Percentiles rank a stretch among this genome's conserved stretches.
These are phyloP conservation scores for Colletotrichum echinochloae DNA, from an alignment of 2,329 filamentous ascomycete genomes.

Conservation along the genomic window DNA sequence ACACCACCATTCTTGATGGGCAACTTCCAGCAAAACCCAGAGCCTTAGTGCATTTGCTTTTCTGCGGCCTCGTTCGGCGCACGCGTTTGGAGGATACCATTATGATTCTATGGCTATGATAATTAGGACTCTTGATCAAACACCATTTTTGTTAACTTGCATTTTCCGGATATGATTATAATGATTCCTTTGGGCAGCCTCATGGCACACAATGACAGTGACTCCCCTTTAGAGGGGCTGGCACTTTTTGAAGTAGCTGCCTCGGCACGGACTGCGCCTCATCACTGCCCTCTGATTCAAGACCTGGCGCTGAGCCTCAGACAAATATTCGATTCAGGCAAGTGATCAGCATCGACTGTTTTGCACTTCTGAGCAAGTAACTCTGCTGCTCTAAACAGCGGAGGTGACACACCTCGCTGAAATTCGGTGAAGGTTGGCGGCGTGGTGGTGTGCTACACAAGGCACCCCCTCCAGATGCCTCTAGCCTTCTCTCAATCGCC, in stretches of 20 bases:
- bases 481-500: neutral
- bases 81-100: constrained; percentile 34
- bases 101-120: constrained; percentile 16
- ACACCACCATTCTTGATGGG: constrained; percentile 17
- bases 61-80: constrained; percentile 1
- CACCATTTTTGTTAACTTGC: neutral
- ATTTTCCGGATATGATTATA: neutral
- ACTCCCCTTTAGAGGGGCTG: neutral
- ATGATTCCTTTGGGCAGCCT: too few relatives aligned
- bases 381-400: neutral
- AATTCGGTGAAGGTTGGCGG: constrained; percentile 8
- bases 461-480: constrained; percentile 1
- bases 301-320: constrained; percentile 18
- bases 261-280: neutral
- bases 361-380: constrained; percentile 7
- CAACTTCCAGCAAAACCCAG: constrained; percentile 9
- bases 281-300: neutral
- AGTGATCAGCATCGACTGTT: neutral
- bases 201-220: neutral
- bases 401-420: constrained; percentile 22
- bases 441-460: constrained; percentile 15
- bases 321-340: neutral
- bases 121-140: constrained; percentile 25
- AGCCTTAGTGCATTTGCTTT: constrained; percentile 26
- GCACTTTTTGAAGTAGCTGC: neutral